Conservation (phyloP, 352 stramenopile genomes). For the Globisporangium parvum region DNA sequence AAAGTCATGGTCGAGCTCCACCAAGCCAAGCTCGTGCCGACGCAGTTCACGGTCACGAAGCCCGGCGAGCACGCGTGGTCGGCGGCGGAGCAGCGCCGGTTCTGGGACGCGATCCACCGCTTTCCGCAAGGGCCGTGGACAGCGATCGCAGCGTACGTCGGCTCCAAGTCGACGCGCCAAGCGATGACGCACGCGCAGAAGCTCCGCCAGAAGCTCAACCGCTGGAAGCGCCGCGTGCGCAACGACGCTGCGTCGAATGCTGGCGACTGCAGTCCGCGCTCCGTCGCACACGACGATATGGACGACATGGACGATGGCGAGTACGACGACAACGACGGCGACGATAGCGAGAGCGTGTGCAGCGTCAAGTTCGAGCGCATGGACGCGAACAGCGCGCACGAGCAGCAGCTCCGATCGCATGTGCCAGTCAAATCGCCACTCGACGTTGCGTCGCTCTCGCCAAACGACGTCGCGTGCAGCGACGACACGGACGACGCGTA, state of each 20-base stretch:
- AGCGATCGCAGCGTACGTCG: constrained; percentile 49
- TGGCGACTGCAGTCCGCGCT: constrained; percentile 9
- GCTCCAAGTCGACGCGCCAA: constrained; percentile 57
- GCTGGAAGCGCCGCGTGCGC: constrained; percentile 44
- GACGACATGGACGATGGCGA: background rate
- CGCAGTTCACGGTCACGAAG: constrained; percentile 52
- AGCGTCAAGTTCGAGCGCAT: constrained; percentile 4
- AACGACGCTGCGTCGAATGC: constrained; percentile 7
- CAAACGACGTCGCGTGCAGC: constrained; percentile 12
- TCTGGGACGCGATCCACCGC: constrained; percentile 51
- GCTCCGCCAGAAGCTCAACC: constrained; percentile 56
- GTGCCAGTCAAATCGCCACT: background rate
- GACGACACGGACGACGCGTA: constrained; percentile 26
- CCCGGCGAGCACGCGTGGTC: constrained; percentile 49
- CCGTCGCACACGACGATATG: constrained; percentile 3
- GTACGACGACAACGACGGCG: background rate
- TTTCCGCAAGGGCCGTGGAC: constrained; percentile 62
- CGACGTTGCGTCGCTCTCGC: constrained; percentile 5
- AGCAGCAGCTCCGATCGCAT: background rate
- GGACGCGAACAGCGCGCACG: background rate
- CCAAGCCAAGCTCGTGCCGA: constrained; percentile 45
- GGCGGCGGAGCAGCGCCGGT: constrained; percentile 33
- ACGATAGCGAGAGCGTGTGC: background rate
- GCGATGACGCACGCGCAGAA: constrained; percentile 70
- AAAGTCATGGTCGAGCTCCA: constrained; percentile 57